Conservation (phyloP, 208 protist species). For the Leishmania lainsoni region DNA sequence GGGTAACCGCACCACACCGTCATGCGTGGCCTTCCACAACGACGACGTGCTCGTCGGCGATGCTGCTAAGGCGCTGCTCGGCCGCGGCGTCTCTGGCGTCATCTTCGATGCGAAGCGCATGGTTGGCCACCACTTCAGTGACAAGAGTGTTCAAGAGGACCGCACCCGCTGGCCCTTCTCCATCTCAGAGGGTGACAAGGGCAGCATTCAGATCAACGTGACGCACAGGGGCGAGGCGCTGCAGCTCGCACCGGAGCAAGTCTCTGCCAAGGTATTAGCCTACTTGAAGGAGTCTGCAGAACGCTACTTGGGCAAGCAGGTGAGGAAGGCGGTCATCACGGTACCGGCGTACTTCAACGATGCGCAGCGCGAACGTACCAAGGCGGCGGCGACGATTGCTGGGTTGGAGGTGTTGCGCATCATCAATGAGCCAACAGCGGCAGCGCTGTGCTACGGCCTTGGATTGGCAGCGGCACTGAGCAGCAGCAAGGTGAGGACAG, state of each 20-base stretch:
- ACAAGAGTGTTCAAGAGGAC: constrained; percentile 90
- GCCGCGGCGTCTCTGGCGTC: constrained; percentile 89
- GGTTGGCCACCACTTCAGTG: constrained; percentile 91
- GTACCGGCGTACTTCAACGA: constrained; percentile 99
- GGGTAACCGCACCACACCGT: constrained; percentile 99
- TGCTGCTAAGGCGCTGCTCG: constrained; percentile 92
- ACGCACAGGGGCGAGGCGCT: constrained; percentile 56
- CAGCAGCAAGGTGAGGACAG: constrained; percentile 43
- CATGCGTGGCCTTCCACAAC: constrained; percentile 98
- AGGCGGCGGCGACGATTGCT: constrained; percentile 97
- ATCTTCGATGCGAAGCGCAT: constrained; percentile 97
- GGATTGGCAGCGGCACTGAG: constrained; percentile 81
- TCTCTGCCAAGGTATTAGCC: constrained; percentile 95
- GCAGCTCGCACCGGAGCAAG: constrained; percentile 95
- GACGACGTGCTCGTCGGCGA: constrained; percentile 96
- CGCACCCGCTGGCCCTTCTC: constrained; percentile 96
- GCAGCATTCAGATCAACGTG: constrained; percentile 54
- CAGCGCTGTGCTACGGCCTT: constrained; percentile 98
- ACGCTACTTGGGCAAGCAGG: constrained; percentile 77
- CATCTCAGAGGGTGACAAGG: constrained; percentile 71
- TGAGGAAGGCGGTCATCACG: constrained; percentile 97
- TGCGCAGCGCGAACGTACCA: constrained; percentile 97
- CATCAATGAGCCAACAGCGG: constrained; percentile 99
- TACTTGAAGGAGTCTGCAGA: constrained; percentile 99
- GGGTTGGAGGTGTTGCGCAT: constrained; percentile 98